These are phyloP conservation scores for Garcia nutans DNA, from an alignment of 345 rosid species.

Conservation along the genomic window DNA sequence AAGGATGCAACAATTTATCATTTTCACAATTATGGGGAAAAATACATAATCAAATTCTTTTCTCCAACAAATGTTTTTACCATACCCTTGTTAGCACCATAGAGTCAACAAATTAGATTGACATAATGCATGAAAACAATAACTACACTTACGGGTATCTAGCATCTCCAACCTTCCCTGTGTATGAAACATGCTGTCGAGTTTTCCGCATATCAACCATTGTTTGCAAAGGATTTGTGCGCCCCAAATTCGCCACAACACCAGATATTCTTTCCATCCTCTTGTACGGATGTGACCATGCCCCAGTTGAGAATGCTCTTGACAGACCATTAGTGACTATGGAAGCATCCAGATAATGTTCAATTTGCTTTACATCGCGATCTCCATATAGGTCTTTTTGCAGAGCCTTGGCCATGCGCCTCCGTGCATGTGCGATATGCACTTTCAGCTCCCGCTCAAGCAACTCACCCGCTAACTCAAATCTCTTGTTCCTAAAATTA, in stretches of 20 bases:
- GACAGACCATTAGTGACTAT: conserved; percentile 81
- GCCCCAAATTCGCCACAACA: conserved; percentile 81
- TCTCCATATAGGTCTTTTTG: conserved; percentile 78
- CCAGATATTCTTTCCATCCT: conserved; percentile 87
- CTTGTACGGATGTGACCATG: conserved; percentile 89
- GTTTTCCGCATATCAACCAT: conserved; percentile 79
- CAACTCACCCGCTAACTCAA: conserved; percentile 83
- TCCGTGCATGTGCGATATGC: conserved; percentile 72
- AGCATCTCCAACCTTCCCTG: conserved; percentile 97
- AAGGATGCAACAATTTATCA: too few species aligned
- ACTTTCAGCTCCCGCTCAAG: conserved; percentile 81
- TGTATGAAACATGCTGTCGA: conserved; percentile 74
- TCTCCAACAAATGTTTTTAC: not conserved
- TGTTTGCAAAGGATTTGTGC: conserved; percentile 85
- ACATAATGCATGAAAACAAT: not conserved
- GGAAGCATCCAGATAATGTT: conserved; percentile 84
- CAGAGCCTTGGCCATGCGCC: conserved; percentile 64
- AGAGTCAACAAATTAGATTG: not conserved
- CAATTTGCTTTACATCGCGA: conserved; percentile 54
- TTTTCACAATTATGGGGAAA: too few species aligned
- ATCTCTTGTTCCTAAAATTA: conserved; percentile 78
- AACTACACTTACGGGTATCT: conserved; percentile 80
- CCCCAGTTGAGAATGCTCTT: conserved; percentile 98
- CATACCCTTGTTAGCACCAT: not conserved
- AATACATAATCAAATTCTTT: not conserved